Evolutionary conservation across 768 basidiomycete species (phyloP).

Genomic region (Phylloporus scabripes): DNA sequence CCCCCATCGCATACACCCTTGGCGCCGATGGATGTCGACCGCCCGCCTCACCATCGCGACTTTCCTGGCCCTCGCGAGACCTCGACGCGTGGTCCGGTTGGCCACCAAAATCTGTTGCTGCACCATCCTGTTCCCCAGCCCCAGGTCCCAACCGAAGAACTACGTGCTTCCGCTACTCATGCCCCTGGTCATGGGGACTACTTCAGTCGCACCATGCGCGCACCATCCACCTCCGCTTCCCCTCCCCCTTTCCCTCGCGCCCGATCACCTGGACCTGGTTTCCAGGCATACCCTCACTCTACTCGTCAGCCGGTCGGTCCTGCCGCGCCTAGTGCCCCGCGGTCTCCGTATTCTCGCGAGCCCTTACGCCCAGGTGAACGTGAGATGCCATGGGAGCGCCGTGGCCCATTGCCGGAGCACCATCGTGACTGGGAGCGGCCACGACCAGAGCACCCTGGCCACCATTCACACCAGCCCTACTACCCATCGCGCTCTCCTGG

Average conservation of each 20-base stretch:
- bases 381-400: constrained; percentile 59
- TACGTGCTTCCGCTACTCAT: constrained; percentile 37
- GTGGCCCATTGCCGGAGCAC: constrained; percentile 39
- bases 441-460: constrained; percentile 33
- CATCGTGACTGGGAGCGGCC: constrained; percentile 53
- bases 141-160: constrained; percentile 47
- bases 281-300: constrained; percentile 44
- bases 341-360: constrained; percentile 58
- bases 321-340: constrained; percentile 49
- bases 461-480: constrained; percentile 29
- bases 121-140: constrained; percentile 68
- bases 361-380: constrained; percentile 41
- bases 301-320: constrained; percentile 47
- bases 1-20: constrained; percentile 61
- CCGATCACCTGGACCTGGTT: constrained; percentile 47
- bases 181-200: constrained; percentile 47
- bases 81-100: constrained; percentile 46
- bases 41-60: constrained; percentile 51
- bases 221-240: constrained; percentile 55
- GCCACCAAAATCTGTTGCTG: constrained; percentile 52
- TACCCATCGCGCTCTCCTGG: constrained; percentile 34
- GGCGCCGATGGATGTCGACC: constrained; percentile 73
- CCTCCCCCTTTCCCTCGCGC: constrained; percentile 48
- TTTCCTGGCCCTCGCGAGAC: constrained; percentile 46
- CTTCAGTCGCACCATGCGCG: constrained; percentile 47